Evolutionary conservation across 2,329 filamentous ascomycete genomes (phyloP).

Genomic region (Corniculantispora saksenae): DNA sequence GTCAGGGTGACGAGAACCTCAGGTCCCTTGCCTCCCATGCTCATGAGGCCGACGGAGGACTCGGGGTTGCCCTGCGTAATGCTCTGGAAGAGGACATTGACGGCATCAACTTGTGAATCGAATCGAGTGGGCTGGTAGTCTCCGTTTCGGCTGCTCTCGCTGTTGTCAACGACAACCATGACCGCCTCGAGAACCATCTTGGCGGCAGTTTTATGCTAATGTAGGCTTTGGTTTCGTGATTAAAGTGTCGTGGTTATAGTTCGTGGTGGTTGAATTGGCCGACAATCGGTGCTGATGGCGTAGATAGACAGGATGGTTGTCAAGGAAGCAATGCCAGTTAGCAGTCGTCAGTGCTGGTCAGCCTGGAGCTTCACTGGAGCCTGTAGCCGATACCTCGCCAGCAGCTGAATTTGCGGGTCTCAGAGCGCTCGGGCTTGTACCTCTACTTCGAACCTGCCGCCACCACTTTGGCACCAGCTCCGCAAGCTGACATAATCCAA

Average conservation of each 20-base stretch:
- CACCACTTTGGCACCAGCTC: constrained; percentile 19
- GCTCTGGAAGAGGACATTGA: constrained; percentile 91
- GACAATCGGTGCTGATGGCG: constrained; percentile 10
- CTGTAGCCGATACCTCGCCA: background rate
- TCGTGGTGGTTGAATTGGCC: background rate
- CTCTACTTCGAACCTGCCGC: background rate
- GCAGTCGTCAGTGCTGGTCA: constrained; percentile 22
- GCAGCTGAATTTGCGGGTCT: background rate
- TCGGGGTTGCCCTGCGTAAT: constrained; percentile 96
- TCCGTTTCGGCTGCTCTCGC: constrained; percentile 96
- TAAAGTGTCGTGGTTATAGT: background rate
- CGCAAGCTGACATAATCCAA: constrained; percentile 20
- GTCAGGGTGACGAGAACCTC: constrained; percentile 96
- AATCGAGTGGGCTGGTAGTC: constrained; percentile 90
- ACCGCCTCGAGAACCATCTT: constrained; percentile 98
- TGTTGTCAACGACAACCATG: constrained; percentile 99
- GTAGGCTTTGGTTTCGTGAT: background rate
- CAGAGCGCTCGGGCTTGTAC: background rate
- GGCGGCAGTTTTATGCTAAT: constrained; percentile 42
- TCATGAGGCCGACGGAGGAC: constrained; percentile 96
- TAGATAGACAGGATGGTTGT: constrained; percentile 12
- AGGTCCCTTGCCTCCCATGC: constrained; percentile 96
- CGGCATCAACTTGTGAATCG: constrained; percentile 93
- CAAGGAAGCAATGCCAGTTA: constrained; percentile 12
- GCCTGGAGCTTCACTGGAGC: constrained; percentile 17